phyloP scores from a whole-genome alignment of 176 grass and related monocot species.

The Lolium perenne region DNA sequence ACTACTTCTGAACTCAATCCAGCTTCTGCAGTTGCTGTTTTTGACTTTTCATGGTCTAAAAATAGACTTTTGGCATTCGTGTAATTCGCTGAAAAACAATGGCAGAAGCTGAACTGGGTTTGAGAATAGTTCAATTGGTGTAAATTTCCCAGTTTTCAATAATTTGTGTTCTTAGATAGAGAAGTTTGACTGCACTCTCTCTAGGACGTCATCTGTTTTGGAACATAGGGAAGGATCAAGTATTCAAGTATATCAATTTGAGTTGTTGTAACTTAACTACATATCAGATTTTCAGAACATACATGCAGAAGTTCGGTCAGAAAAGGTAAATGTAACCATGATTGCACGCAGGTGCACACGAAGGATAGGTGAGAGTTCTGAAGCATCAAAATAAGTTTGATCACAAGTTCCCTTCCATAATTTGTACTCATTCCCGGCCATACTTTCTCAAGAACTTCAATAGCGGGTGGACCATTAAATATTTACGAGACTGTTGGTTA shows the following conservation, averaged over 20 bases:
- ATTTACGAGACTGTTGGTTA: neutral
- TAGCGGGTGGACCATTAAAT: neutral
- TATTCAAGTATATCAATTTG: constrained; percentile 18
- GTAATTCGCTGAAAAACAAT: neutral
- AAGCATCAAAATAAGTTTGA: constrained; percentile 21
- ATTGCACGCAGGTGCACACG: constrained; percentile 89
- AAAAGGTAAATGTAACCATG: constrained; percentile 69
- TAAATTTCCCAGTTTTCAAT: neutral
- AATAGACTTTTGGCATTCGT: neutral
- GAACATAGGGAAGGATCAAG: neutral
- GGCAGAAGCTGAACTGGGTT: neutral
- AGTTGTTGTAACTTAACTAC: constrained; percentile 65
- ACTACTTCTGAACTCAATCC: neutral
- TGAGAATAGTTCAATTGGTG: neutral
- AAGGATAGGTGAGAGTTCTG: constrained; percentile 65
- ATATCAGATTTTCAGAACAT: constrained; percentile 79
- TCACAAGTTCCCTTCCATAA: neutral
- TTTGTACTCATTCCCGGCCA: neutral
- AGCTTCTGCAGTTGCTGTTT: no score
- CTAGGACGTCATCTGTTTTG: neutral
- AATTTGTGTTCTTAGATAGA: neutral
- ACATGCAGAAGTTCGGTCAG: constrained; percentile 64
- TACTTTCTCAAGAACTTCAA: neutral
- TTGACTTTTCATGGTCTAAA: neutral
- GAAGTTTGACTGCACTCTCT: neutral